Percentiles rank a stretch among this genome's conserved stretches.
Conservation (phyloP, 805 yeast species). For the Vanderwaltozyma polyspora region DNA sequence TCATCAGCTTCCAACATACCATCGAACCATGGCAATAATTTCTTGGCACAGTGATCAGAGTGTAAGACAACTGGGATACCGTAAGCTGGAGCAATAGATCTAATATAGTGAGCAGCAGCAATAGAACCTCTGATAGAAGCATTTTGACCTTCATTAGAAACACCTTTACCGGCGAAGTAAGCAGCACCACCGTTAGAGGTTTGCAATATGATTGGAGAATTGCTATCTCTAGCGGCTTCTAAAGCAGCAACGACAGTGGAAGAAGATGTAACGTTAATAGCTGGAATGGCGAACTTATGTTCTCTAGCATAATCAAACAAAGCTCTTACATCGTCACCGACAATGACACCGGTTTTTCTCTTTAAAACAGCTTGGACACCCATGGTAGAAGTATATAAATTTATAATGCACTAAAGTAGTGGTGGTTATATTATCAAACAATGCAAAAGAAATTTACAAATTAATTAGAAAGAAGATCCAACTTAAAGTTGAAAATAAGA, state of each 20-base stretch:
- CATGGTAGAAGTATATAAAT: too few relatives aligned
- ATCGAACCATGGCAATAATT: conserved; percentile 96
- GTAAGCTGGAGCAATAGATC: conserved; percentile 91
- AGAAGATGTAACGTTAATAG: conserved; percentile 95
- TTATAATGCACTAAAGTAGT: too few relatives aligned
- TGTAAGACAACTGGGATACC: conserved; percentile 95
- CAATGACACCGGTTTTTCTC: conserved; percentile 95
- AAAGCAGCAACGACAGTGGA: conserved; percentile 94
- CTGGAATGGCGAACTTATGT: conserved; percentile 93
- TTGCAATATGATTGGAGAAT: conserved; percentile 93
- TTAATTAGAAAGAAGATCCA: too few relatives aligned
- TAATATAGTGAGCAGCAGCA: conserved; percentile 97
- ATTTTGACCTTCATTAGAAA: conserved; percentile 80
- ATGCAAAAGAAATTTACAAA: too few relatives aligned
- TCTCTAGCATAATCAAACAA: conserved; percentile 88
- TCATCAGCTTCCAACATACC: conserved; percentile 97
- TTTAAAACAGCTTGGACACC: conserved; percentile 64
- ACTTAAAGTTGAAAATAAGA: too few relatives aligned
- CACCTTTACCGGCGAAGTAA: conserved; percentile 99
- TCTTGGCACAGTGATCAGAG: conserved; percentile 98
- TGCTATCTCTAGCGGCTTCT: conserved; percentile 92
- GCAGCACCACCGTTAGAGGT: conserved; percentile 99
- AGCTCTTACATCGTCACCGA: conserved; percentile 85
- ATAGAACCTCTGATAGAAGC: conserved; percentile 92
- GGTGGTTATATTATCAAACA: too few relatives aligned